Percentiles rank a stretch among this genome's conserved stretches.
Conservation (phyloP, 768 basidiomycete genomes). For the Tylopilus sp. region DNA sequence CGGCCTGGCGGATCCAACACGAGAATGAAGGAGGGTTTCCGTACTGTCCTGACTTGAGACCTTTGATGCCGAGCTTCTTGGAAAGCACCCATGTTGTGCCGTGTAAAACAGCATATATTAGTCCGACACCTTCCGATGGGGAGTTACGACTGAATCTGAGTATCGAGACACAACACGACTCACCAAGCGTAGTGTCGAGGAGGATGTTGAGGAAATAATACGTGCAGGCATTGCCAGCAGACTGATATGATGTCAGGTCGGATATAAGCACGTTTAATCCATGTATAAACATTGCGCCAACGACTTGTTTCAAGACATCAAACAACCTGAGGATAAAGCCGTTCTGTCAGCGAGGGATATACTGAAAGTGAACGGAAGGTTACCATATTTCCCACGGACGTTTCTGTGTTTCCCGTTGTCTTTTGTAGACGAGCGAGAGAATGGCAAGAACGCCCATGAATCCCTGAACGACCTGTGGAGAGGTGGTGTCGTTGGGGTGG, state of each 20-base stretch:
- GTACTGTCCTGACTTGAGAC: constrained; percentile 85
- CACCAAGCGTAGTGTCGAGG: constrained; percentile 73
- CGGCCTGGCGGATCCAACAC: constrained; percentile 74
- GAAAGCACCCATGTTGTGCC: constrained; percentile 61
- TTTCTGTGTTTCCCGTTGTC: constrained; percentile 80
- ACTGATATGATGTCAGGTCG: constrained; percentile 64
- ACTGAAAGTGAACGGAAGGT: constrained; percentile 15
- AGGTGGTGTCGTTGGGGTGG: neutral
- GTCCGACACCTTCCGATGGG: constrained; percentile 58
- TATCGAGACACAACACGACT: constrained; percentile 21
- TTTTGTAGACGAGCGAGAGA: constrained; percentile 80
- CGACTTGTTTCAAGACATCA: constrained; percentile 89
- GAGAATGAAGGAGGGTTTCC: constrained; percentile 74
- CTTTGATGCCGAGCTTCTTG: constrained; percentile 61
- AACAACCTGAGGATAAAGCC: constrained; percentile 61
- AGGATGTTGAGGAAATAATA: constrained; percentile 92
- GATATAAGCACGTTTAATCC: constrained; percentile 77
- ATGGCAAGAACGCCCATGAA: constrained; percentile 93
- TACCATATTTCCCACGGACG: constrained; percentile 94
- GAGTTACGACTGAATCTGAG: constrained; percentile 6
- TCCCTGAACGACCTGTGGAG: constrained; percentile 66
- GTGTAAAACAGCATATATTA: constrained; percentile 75
- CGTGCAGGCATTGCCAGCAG: constrained; percentile 81
- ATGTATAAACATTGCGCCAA: constrained; percentile 83
- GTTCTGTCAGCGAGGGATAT: constrained; percentile 1